phyloP scores from a whole-genome alignment of 768 basidiomycete genomes.

The Fibroporia radiculosa region DNA sequence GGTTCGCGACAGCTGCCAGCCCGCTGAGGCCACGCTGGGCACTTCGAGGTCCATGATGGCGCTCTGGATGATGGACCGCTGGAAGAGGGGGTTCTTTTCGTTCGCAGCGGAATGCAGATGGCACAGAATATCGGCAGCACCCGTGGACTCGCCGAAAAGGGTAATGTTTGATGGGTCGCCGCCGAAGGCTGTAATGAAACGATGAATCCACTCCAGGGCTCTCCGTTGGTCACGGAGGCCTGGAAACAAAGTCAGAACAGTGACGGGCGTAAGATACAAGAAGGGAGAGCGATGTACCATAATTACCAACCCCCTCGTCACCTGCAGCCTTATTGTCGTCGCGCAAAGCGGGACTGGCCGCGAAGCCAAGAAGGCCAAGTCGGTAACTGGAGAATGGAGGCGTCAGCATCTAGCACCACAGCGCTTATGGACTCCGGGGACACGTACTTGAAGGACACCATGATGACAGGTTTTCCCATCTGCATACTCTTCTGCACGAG shows the following conservation, averaged over 20 bases:
- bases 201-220: constrained; percentile 45
- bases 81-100: constrained; percentile 51
- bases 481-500: constrained; percentile 62
- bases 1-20: constrained; percentile 59
- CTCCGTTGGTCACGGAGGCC: constrained; percentile 30
- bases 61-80: constrained; percentile 72
- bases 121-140: constrained; percentile 27
- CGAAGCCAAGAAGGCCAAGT: constrained; percentile 69
- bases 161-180: constrained; percentile 35
- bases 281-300: constrained; percentile 38
- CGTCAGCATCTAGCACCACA: constrained; percentile 7
- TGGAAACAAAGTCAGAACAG: constrained; percentile 3
- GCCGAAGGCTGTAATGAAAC: constrained; percentile 44
- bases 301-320: constrained; percentile 72
- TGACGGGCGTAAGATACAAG: background rate
- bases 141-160: constrained; percentile 26
- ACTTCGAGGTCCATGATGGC: constrained; percentile 55
- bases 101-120: constrained; percentile 55
- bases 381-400: constrained; percentile 46
- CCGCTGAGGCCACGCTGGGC: constrained; percentile 51
- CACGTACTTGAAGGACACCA: constrained; percentile 71
- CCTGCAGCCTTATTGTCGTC: constrained; percentile 61
- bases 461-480: constrained; percentile 55
- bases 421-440: constrained; percentile 4
- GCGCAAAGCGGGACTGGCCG: constrained; percentile 54